These are phyloP conservation scores for Gymnopus androsaceus DNA, from an alignment of 1,284 basidiomycete genomes.

Conservation along the genomic window DNA sequence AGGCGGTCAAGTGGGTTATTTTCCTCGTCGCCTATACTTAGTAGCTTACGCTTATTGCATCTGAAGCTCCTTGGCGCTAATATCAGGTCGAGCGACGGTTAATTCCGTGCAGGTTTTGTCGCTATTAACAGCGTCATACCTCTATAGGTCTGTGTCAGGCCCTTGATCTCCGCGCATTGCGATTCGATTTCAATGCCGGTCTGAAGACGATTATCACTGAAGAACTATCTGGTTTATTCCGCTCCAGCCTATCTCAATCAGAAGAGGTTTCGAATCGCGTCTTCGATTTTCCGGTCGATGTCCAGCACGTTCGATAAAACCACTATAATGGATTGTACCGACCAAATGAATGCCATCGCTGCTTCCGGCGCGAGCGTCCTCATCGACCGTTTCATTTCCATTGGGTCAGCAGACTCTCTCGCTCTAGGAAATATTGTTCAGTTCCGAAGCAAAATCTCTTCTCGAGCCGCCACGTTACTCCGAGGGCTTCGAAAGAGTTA, in stretches of 20 bases:
- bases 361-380: too few relatives aligned
- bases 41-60: not conserved
- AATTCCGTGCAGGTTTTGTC: slow-evolving; percentile 76
- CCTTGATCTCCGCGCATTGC: slow-evolving; percentile 74
- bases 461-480: slow-evolving; percentile 43
- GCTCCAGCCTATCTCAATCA: slow-evolving; percentile 24
- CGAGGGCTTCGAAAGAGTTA: slow-evolving; percentile 52
- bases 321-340: too few relatives aligned
- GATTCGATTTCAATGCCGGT: slow-evolving; percentile 60
- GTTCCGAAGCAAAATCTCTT: slow-evolving; percentile 56
- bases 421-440: too few relatives aligned
- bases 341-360: too few relatives aligned
- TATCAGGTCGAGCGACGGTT: slow-evolving; percentile 78
- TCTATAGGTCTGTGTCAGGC: slow-evolving; percentile 79
- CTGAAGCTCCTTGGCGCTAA: slow-evolving; percentile 73
- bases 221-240: slow-evolving; percentile 39
- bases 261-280: not conserved
- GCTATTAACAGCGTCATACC: slow-evolving; percentile 73
- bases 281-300: slow-evolving; percentile 30
- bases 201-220: slow-evolving; percentile 46
- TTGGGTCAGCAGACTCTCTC: too few relatives aligned
- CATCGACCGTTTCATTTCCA: too few relatives aligned
- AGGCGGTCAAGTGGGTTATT: slow-evolving; percentile 60
- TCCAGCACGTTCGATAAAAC: too few relatives aligned
- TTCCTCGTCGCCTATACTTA: not conserved